These are phyloP conservation scores for Zoysia matrella DNA, from an alignment of 202 grass and related monocot genomes.

Conservation along the genomic window DNA sequence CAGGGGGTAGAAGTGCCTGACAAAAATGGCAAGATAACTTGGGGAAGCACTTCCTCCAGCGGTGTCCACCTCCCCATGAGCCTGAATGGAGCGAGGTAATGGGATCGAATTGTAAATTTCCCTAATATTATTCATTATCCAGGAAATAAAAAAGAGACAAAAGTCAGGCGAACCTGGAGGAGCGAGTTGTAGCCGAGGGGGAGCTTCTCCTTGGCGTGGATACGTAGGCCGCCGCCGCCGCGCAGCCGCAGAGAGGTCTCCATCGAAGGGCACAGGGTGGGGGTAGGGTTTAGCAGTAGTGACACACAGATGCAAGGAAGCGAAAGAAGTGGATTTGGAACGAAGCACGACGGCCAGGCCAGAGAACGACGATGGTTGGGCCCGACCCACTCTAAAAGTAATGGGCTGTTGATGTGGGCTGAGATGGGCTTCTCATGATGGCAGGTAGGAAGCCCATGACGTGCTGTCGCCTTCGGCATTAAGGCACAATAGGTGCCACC, in stretches of 20 bases:
- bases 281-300: not conserved
- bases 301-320: no score
- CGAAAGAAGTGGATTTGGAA: not conserved
- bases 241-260: conserved; percentile 84
- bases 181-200: conserved; percentile 56
- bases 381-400: no score
- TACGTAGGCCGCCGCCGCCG: conserved; percentile 56
- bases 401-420: no score
- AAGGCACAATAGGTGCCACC: no score
- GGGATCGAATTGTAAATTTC: not conserved
- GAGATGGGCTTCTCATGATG: no score
- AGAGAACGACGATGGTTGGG: no score
- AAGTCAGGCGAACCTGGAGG: conserved; percentile 56
- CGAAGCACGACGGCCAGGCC: not conserved
- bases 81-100: conserved; percentile 36
- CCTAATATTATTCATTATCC: no score
- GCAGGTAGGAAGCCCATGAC: no score
- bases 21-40: conserved; percentile 58
- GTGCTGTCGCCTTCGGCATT: no score
- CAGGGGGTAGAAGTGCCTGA: conserved; percentile 69
- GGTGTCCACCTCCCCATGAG: conserved; percentile 75
- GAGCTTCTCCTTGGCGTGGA: conserved; percentile 94
- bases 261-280: conserved; percentile 26
- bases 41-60: conserved; percentile 31
- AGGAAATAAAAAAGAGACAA: no score